Base-by-base conservation (phyloP, 495 filamentous ascomycete species). In the Aspergillus conjunctus region DNA sequence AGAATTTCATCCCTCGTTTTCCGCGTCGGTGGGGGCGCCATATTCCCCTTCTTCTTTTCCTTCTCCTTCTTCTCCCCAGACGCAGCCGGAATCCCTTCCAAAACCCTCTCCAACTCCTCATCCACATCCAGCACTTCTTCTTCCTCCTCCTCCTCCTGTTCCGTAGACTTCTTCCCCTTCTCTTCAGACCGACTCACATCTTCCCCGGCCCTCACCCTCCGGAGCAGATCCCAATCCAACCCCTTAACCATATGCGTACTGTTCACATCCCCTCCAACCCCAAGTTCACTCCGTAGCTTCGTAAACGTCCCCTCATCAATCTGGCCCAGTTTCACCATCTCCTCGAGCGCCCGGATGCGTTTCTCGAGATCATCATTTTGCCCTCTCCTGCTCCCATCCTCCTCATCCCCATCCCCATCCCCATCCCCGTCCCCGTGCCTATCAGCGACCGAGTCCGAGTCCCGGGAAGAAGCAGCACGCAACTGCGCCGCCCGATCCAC, bases 201-300 rank as follows among this genome's bases (percentile, higher is more conserved):
- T 71, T 93, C 91, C 6, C 90, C 91, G 52, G 80, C 84, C 64
- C 80, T 82, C 31, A 92, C 81, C 67, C 88, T 81, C 71, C 88
- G 85, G 50, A 98, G 74, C 18, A 98, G 73, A 72, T 86, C 86
- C 67, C 88, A 88, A 74, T 98, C 95, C 59, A 98, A 73, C 2
- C 94, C 94, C 73, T 97, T 98, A 32, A 97, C 86, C 66, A 97
- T 75, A 81, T 95, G 90, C 37, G 90, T 93, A 65, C 87, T 88
- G 3, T 74, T 74, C 31, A 91, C 68, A 69, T 96, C 91, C 6
- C 92, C 93, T 3, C 92, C 93, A 4, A 92, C 86, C 1, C 77
- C 76, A 54, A 97, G 89, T 64, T 95, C 84, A 49, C 81, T 79
- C 26, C 86, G 78, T 44, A 94, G 70, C 62, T 82, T 84, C 53